Evolutionary conservation across 2,329 filamentous ascomycete species (phyloP), one percentile per base, ranked within the genome.

Genomic region (Fusarium falciforme): DNA sequence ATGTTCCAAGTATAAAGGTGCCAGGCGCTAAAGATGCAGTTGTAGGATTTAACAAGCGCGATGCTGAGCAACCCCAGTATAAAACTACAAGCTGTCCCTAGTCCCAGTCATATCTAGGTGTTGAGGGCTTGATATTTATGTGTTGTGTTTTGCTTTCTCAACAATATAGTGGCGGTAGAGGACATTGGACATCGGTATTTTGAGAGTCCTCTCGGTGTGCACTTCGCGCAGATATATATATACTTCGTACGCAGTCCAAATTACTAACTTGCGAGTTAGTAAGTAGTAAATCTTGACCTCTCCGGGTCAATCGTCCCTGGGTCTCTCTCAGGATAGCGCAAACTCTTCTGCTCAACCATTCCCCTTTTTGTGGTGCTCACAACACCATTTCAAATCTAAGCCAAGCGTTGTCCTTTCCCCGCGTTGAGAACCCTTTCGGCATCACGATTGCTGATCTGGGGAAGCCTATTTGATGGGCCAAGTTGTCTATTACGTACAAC

Each of bases 401-500:
- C 47, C 25, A 52, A 52, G 47, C 47, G 27, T 31, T 29, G 47
- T n/a, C 6, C 6, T 20, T 47, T n/a, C 47, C 47, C 47, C 27
- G 47, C 47, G 47, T 52, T 52, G 16, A 52, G 25, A 52, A 52
- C 27, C 47, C 17, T 29, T 52, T 31, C 27, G 47, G 47, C 47
- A 52, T 31, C 47, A 29, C 47, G 47, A 31, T 10, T 52, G 47
- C 20, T 52, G 47, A 52, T 52, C 47, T 29, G 25, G 47, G 27
- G 47, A 52, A 52, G 47, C 16, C 27, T 52, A 52, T 52, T 52
- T 29, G 16, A 52, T 52, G 47, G 47, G 47, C 25, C 47, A 52
- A 52, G 17, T n/a, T 52, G 17, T 52, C 27, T 52, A 52, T 52
- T 52, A 52, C 47, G 47, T 52, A 52, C 47, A 52, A 31, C 25